Percentiles rank a stretch among this genome's conserved stretches.
These are phyloP conservation scores for Wickerhamiella australiensis DNA, from an alignment of 805 yeast genomes.

Conservation along the genomic window DNA sequence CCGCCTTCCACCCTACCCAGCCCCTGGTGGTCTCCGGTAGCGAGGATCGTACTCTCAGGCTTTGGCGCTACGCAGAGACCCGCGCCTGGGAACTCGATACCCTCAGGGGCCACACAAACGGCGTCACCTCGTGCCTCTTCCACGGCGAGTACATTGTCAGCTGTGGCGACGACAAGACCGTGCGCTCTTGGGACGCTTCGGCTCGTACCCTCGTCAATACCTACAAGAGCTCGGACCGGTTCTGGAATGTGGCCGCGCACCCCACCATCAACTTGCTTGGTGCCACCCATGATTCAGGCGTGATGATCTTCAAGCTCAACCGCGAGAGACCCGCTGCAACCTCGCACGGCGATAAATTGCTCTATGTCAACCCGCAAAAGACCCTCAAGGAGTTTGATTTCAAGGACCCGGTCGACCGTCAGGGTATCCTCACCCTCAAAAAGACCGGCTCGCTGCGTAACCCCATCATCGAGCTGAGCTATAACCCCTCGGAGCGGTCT, in stretches of 20 bases:
- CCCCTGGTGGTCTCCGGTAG: slow-evolving; percentile 92
- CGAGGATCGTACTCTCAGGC: slow-evolving; percentile 87
- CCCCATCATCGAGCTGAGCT: slow-evolving; percentile 71
- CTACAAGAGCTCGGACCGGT: slow-evolving; percentile 89
- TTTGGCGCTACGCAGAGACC: slow-evolving; percentile 96
- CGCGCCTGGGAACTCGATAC: slow-evolving; percentile 99
- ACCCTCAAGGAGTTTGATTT: slow-evolving; percentile 75
- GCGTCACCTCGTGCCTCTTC: slow-evolving; percentile 77
- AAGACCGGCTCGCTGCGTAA: slow-evolving; percentile 79
- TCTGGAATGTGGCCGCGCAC: slow-evolving; percentile 85
- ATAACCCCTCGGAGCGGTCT: slow-evolving; percentile 86
- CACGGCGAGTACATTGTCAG: slow-evolving; percentile 86
- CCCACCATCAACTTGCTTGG: slow-evolving; percentile 88
- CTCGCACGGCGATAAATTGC: slow-evolving; percentile 53
- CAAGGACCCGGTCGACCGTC: slow-evolving; percentile 43
- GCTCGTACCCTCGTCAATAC: slow-evolving; percentile 87
- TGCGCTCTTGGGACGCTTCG: slow-evolving; percentile 94
- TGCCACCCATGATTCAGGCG: slow-evolving; percentile 93
- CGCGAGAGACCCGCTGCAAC: slow-evolving; percentile 94
- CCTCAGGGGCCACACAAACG: slow-evolving; percentile 94
- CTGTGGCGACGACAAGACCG: slow-evolving; percentile 90
- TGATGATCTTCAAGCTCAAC: slow-evolving; percentile 92
- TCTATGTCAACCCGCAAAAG: slow-evolving; percentile 69
- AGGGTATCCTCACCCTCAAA: slow-evolving; percentile 74
- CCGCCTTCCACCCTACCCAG: slow-evolving; percentile 91